Conservation (phyloP, 2,329 filamentous ascomycete species). For the Penicillium hordei region DNA sequence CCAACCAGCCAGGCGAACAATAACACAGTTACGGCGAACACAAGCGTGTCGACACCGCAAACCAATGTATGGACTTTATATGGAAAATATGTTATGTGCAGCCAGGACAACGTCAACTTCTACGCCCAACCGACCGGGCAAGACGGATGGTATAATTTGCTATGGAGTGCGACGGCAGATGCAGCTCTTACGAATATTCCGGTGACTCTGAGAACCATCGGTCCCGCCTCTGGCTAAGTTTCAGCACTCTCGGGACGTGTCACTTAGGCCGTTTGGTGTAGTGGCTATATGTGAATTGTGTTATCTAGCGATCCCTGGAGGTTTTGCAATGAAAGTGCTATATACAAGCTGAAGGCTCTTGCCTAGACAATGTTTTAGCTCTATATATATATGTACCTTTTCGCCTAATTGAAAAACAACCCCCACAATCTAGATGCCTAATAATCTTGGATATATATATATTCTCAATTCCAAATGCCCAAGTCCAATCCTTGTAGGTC, state of each 20-base stretch:
- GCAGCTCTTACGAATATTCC: not conserved
- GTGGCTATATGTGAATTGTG: not conserved
- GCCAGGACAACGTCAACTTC: not conserved
- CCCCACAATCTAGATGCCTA: too few relatives aligned
- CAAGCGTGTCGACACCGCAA: not conserved
- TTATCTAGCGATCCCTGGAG: not conserved
- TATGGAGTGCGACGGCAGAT: not conserved
- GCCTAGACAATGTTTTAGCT: not conserved
- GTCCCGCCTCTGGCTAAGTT: not conserved
- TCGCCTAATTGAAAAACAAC: not conserved
- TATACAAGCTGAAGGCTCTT: not conserved
- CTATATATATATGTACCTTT: not conserved
- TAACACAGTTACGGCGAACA: not conserved
- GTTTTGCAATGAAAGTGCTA: not conserved
- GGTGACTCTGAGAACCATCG: slow-evolving; percentile 1
- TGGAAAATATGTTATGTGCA: slow-evolving; percentile 6
- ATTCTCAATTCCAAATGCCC: not conserved
- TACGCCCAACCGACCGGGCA: slow-evolving; percentile 1
- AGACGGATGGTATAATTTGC: slow-evolving; percentile 1
- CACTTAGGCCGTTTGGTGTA: not conserved
- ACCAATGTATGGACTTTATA: slow-evolving; percentile 9
- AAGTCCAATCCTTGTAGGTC: not conserved
- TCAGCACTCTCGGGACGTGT: not conserved
- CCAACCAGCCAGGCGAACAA: not conserved
- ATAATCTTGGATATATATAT: not conserved